Base-by-base conservation (phyloP, 257 asterid genomes). In the Petunia secreta region DNA sequence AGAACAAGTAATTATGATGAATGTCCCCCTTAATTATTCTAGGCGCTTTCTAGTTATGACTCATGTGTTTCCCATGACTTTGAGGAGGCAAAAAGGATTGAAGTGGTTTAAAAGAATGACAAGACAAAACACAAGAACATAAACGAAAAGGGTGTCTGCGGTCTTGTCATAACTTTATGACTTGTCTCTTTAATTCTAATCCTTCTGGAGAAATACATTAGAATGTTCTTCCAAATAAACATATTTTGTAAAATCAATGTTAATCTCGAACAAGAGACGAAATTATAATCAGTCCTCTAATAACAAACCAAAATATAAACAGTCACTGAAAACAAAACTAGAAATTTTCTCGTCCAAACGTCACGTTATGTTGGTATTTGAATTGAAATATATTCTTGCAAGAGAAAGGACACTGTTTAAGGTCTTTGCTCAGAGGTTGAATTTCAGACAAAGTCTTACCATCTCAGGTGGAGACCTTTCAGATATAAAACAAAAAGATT, bases 51-150 rank as follows among this genome's bases (percentile, higher is more conserved):
- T 5, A 37, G 6, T 63, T 37, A 14, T 55, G 62, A 55, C 25
- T 55, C 15, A 6, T 34, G 3, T 11, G 41, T 44, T 58, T 75
- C 75, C 69, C 39, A 39, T 59, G 57, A 83, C 80, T 81, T 54
- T 39, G 86, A 82, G 75, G 38, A 67, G 82, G 58, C 82, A 83
- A 82, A 80, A 80, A 63, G 76, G 79, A 16, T 81, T 54, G 81
- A 81, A 80, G 86, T 62, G 68, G 85, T 83, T 85, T 81, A 86
- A 76, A 68, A 73, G 65, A 81, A 13, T 10, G 75, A 83, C 13
- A 80, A 78, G 80, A 67, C 84, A 83, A 86, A 48, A 69, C 16
- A 62, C 58, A 46, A 11, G 44, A 48, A 43, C 76, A 75, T 62
- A 80, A 74, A 74, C 41, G 40, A 34, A 63, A 5, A 0, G 25